Evolutionary conservation across 257 asterid species (phyloP).

Genomic region (Nicotiana attenuata): DNA sequence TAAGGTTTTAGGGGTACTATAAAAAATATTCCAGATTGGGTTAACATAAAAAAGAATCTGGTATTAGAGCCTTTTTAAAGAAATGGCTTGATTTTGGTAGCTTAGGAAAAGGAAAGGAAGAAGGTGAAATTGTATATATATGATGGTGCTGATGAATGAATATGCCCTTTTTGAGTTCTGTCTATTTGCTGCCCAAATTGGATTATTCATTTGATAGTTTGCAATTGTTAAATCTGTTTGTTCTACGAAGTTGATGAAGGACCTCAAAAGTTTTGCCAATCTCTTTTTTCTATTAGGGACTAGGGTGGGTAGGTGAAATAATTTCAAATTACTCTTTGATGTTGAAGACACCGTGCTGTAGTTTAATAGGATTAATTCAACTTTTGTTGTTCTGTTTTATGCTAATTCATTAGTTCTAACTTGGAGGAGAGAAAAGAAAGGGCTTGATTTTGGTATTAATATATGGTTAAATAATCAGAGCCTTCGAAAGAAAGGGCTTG

Average conservation of each 20-base stretch:
- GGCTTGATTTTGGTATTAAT: not conserved
- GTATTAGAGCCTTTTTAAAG: not conserved
- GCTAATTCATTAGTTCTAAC: not conserved
- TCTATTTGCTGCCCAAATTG: not conserved
- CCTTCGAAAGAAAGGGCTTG: not conserved
- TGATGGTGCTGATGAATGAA: not conserved
- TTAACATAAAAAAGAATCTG: not conserved
- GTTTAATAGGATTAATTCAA: not conserved
- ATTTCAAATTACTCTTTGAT: not conserved
- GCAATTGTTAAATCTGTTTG: not conserved
- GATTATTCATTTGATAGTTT: not conserved
- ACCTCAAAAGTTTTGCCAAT: not conserved
- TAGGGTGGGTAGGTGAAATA: no score
- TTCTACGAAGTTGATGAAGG: not conserved
- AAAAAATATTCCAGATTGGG: not conserved
- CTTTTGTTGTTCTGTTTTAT: not conserved
- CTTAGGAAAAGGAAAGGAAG: not conserved
- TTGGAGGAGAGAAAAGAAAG: not conserved
- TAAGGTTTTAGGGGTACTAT: not conserved
- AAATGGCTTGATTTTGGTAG: conserved; percentile 10
- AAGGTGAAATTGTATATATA: not conserved
- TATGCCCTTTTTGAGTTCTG: not conserved
- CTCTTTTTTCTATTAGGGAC: no score
- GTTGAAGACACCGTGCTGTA: not conserved
- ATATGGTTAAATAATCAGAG: not conserved